Evolutionary conservation across 2,329 filamentous ascomycete genomes (phyloP).

Genomic region (Paraphaeosphaeria minitans): DNA sequence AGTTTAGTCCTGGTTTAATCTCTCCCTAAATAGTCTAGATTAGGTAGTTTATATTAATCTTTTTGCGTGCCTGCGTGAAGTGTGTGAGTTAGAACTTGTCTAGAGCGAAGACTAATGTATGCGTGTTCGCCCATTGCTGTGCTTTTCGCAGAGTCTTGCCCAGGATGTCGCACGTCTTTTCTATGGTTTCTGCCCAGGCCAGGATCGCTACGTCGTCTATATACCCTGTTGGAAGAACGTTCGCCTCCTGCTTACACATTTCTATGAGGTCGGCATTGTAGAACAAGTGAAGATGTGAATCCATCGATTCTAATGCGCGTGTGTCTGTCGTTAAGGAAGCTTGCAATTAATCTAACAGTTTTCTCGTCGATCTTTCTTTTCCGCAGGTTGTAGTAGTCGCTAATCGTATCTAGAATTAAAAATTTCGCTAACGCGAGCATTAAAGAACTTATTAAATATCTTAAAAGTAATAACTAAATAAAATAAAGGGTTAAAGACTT

Average conservation of each 20-base stretch:
- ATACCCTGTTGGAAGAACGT: constrained; percentile 23
- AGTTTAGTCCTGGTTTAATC: too few species aligned
- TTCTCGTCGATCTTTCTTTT: too few species aligned
- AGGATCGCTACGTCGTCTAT: constrained; percentile 33
- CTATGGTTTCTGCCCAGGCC: constrained; percentile 18
- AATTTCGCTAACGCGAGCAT: too few species aligned
- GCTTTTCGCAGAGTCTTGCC: constrained; percentile 18
- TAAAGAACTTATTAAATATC: too few species aligned
- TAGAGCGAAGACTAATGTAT: constrained; percentile 33
- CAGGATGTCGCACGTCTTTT: constrained; percentile 24
- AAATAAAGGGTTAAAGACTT: too few species aligned
- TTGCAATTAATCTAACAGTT: too few species aligned
- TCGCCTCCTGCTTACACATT: constrained; percentile 16
- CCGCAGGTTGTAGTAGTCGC: too few species aligned
- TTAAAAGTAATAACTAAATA: too few species aligned
- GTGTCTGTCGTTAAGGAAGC: too few species aligned
- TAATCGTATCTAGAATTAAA: too few species aligned
- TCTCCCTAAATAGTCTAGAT: constrained; percentile 3
- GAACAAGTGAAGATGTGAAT: constrained; percentile 29
- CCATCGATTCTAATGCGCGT: constrained; percentile 26
- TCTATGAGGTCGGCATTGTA: constrained; percentile 40
- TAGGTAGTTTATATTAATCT: constrained; percentile 13
- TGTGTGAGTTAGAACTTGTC: constrained; percentile 39
- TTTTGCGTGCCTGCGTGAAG: constrained; percentile 25
- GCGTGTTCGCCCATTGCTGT: constrained; percentile 27